phyloP scores from a whole-genome alignment of 2,329 filamentous ascomycete genomes.

The Colletotrichum liaoningense region DNA sequence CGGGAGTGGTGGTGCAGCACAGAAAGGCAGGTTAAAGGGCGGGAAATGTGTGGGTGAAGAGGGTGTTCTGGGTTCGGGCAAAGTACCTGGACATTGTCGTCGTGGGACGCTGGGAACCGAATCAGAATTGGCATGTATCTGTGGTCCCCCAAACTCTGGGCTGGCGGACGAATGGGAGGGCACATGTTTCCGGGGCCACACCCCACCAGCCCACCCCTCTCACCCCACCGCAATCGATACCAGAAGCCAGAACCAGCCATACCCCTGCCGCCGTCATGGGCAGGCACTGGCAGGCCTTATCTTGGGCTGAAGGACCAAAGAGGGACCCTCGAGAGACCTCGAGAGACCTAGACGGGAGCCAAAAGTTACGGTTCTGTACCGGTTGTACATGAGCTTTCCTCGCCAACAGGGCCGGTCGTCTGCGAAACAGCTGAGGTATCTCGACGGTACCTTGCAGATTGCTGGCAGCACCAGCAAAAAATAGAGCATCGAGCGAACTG shows the following conservation, averaged over 20 bases:
- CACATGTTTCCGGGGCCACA: conserved; percentile 26
- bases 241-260: conserved; percentile 28
- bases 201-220: conserved; percentile 31
- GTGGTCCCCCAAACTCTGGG: conserved; percentile 33
- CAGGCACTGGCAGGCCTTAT: conserved; percentile 33
- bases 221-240: conserved; percentile 33
- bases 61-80: background rate
- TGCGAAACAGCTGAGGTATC: conserved; percentile 16
- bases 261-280: conserved; percentile 29
- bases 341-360: conserved; percentile 7
- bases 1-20: background rate
- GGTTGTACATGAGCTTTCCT: conserved; percentile 3
- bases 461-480: conserved; percentile 1
- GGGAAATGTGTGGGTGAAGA: background rate
- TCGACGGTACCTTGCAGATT: conserved; percentile 29
- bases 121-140: conserved; percentile 29
- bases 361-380: conserved; percentile 30
- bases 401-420: conserved; percentile 5
- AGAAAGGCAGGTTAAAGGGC: background rate
- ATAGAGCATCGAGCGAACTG: conserved; percentile 17
- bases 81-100: background rate
- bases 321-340: background rate
- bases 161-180: conserved; percentile 25
- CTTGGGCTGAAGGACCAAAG: conserved; percentile 27
- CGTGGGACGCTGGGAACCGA: conserved; percentile 25